Evolutionary conservation across 768 basidiomycete genomes (phyloP), one percentile per base, ranked within the genome.

Genomic region (Asterophora lycoperdoides): DNA sequence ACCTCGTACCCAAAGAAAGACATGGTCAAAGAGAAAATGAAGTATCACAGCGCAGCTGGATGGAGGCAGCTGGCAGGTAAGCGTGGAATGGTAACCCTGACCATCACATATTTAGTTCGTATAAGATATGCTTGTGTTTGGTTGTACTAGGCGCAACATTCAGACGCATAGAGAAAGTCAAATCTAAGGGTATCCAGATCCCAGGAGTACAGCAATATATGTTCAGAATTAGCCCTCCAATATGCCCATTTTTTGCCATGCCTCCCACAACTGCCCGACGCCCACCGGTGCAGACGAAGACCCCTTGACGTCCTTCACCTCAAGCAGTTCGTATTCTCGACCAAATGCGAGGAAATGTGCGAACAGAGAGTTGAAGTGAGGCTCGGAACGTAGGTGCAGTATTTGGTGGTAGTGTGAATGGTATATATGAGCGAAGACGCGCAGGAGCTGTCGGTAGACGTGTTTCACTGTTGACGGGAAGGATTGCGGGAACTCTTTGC

Each of bases 281-380:
- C 90, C 92, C 5, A 89, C 87, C 0, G 76, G 72, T 10, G 81
- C 69, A 39, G 77, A 75, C 4, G 78, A 51, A 37, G 80, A 62
- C 2, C 90, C 89, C 57, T 83, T 86, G 58, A 97, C 77, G 56
- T 99, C 96, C 67, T 93, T 93, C 63, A 86, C 70, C 34, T 95
- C 93, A 52, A 98, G 67, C 33, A 98, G 69, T 61, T 96, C 90
- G 63, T 96, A 99, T 66, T 97, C 93, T 51, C 85, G 81, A 2
- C 96, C 96, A 61, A 98, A 98, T 0, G 95, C 89, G 28, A 99
- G 75, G 71, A 96, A 98, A 68, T 99, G 96, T 0, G 96, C 96
- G 65, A 99, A 99, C 30, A 99, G 80, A 5, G 93, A 95, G 67
- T 95, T 95, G 70, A 95, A 94, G 64, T 96, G 94, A 0, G 89